Base-by-base conservation (phyloP, 306 rosid species). In the Mimosa pudica region DNA sequence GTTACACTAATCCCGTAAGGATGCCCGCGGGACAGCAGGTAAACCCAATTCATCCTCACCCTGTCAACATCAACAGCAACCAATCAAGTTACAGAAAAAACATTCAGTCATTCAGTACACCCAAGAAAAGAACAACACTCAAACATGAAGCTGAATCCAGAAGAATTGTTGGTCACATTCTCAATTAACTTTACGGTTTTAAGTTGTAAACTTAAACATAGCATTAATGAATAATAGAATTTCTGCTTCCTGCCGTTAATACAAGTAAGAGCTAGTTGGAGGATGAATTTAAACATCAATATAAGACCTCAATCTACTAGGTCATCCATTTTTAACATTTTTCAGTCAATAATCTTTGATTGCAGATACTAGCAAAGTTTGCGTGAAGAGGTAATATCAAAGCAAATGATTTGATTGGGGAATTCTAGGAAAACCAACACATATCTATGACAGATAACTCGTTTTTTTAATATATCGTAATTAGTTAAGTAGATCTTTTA, bases 11-110 rank as follows among this genome's bases (percentile, higher is more conserved):
- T 84, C 97, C 4, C 98, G 97, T 57, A 95, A 20, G 1, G 97
- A 79, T 74, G 99, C 91, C 77, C 91, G 92, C 8, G 99, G 98
- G 17, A 91, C 98, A 54, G 98, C 79, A n/a, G 99, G 98, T 80
- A 95, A 91, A 63, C 97, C 99, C 76, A 91, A 67, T 84, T 95
- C 98, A 7, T 93, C 98, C 64, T 91, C 94, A 49, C 79, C 82
- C 99, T 95, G 94, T 82, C 79, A 83, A 44, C 32, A 77, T 45
- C 77, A 69, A 74, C 51, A 55, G 68, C 70, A 60, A 69, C 44
- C 76, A 84, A 70, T 82, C 74, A 84, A 48, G 36, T 10, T 47
- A 67, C 24, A 52, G 48, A 57, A 74, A 74, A 18, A 47, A 49
- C 35, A 73, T n/a, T 55, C 54, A 48, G 33, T 7, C 35, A 73